These are phyloP conservation scores for Penicillium daleae DNA, from an alignment of 495 filamentous ascomycete species.

Conservation along the genomic window DNA sequence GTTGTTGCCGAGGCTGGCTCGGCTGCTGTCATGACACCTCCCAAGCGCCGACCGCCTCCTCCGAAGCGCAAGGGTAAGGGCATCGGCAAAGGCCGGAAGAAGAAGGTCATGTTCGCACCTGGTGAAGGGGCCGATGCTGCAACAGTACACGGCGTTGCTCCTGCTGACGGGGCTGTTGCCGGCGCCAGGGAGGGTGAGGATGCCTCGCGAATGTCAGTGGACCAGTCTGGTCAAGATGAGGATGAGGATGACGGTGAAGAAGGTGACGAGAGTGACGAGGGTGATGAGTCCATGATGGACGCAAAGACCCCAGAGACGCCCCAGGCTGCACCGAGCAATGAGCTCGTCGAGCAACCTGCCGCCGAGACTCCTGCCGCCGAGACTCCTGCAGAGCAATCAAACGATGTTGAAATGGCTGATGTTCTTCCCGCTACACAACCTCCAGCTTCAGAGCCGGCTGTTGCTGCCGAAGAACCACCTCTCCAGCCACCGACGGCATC, in stretches of 20 bases:
- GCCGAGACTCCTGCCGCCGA: conserved; percentile 26
- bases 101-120: conserved; percentile 61
- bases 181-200: conserved; percentile 42
- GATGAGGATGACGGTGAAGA: conserved; percentile 47
- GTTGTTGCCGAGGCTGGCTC: conserved; percentile 58
- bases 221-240: conserved; percentile 48
- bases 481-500: conserved; percentile 1
- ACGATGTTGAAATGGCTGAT: conserved; percentile 33
- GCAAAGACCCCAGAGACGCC: conserved; percentile 52
- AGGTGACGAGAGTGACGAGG: conserved; percentile 60
- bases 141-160: conserved; percentile 37
- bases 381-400: conserved; percentile 26
- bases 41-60: conserved; percentile 69
- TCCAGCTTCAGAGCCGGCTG: conserved; percentile 23
- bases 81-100: conserved; percentile 67
- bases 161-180: conserved; percentile 21
- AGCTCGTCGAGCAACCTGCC: conserved; percentile 24
- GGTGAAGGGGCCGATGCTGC: conserved; percentile 47
- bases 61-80: conserved; percentile 76
- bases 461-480: conserved; percentile 4
- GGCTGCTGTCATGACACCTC: conserved; percentile 47
- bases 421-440: conserved; percentile 31
- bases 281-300: conserved; percentile 59
- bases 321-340: conserved; percentile 27
- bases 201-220: conserved; percentile 38